Base-by-base conservation (phyloP, 176 grass and related monocot genomes). In the Carex parvula region DNA sequence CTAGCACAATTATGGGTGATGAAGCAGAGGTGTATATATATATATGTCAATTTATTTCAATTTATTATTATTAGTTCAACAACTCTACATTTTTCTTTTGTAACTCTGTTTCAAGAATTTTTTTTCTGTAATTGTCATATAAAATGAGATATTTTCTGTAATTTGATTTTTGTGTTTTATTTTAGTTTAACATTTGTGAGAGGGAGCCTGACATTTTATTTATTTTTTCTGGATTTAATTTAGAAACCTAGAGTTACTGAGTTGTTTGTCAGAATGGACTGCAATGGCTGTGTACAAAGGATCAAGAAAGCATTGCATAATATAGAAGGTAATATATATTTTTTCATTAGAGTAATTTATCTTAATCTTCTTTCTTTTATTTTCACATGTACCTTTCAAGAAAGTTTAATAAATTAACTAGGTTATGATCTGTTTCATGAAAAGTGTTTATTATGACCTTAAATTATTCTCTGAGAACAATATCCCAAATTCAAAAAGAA, bases 191-290 rank as follows among this genome's bases (percentile, higher is more conserved):
- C 22, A 77, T 77, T 76, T 77, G 9, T 68, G 33, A 74, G 42
- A 50, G 44, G 70, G 20, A 50, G 18, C 20, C 41, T 74, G 70
- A 81, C 59, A 30, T 52, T 52, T 42, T 20, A 5, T 41, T 12
- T 65, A 52, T 29, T 81, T 79, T 60, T 61, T 63, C 32, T 48
- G 24, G 8, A 65, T 67, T 75, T 67, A 52, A 52, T 67, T 54
- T 66, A 91, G 85, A 91, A 82, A 79, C 46, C 85, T 77, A 70
- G 78, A 79, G 85, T 91, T 46, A 88, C 83, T 5, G 86, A 91
- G 79, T 74, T 91, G 35, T 86, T 83, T 12, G 89, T 91, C 65
- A 83, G 89, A 59, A 91, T 91, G 89, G 86, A 91, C 60, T 91
- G 89, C 72, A 81, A 88, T 44, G 89, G 89, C 67, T 91, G 89